Evolutionary conservation across 202 grass and related monocot genomes (phyloP).

Genomic region (Panicum virgatum): DNA sequence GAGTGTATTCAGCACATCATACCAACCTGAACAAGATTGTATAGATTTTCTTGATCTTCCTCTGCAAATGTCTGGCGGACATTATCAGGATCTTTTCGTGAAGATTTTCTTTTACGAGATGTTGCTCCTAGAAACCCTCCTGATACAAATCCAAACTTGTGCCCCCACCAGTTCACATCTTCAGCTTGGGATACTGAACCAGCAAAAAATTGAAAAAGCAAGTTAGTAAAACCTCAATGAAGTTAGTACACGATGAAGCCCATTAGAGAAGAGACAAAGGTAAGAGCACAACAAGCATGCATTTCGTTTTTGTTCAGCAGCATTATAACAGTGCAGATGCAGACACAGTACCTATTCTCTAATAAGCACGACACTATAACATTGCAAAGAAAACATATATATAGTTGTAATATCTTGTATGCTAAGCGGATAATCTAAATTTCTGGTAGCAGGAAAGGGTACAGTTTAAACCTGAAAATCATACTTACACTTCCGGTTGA

Average conservation of each 20-base stretch:
- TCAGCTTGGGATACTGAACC: conserved; percentile 65
- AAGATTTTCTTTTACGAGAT: conserved; percentile 58
- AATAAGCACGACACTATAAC: neutral
- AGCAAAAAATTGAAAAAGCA: conserved; percentile 10
- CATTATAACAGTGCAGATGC: neutral
- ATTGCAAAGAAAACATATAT: neutral
- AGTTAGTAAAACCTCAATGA: conserved; percentile 22
- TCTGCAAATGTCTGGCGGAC: conserved; percentile 74
- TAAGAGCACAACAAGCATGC: neutral
- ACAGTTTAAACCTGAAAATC: neutral
- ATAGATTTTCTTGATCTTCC: conserved; percentile 98
- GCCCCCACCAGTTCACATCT: conserved; percentile 90
- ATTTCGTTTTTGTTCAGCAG: neutral
- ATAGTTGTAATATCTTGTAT: neutral
- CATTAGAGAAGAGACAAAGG: neutral
- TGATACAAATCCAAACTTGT: conserved; percentile 75
- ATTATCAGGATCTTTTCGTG: conserved; percentile 43
- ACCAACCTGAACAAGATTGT: conserved; percentile 97
- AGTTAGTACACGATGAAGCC: neutral
- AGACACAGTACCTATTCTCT: neutral
- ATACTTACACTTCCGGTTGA: neutral
- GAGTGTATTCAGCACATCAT: neutral
- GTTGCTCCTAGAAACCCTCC: conserved; percentile 87
- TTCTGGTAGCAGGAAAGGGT: neutral
- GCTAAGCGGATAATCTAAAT: neutral